A percentile compares a stretch with the other conserved stretches of the same genome.
These are phyloP conservation scores for Ophiosphaerella narmari DNA, from an alignment of 2,329 filamentous ascomycete genomes.

Conservation along the genomic window DNA sequence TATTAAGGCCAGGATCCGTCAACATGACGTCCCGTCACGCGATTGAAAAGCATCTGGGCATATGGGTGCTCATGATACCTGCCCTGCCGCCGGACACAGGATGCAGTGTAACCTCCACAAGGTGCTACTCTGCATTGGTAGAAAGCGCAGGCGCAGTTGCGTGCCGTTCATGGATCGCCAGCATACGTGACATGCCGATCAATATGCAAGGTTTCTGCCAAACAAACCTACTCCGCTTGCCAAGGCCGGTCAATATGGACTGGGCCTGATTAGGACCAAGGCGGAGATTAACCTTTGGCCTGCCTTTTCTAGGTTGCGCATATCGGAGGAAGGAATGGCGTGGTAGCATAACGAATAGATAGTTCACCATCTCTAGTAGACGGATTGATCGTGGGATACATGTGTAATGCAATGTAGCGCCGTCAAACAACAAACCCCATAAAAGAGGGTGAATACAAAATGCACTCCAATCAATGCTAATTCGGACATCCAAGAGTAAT, in stretches of 20 bases:
- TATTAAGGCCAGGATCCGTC: not conserved
- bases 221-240: conserved; percentile 9
- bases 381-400: too few relatives aligned
- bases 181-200: not conserved
- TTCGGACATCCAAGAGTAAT: too few relatives aligned
- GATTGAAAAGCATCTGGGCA: too few relatives aligned
- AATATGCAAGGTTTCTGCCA: conserved; percentile 4
- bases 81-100: not conserved
- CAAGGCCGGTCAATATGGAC: conserved; percentile 7
- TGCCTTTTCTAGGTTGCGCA: too few relatives aligned
- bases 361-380: too few relatives aligned
- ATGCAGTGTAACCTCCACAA: conserved; percentile 7
- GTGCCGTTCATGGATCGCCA: not conserved
- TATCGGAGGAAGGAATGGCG: too few relatives aligned
- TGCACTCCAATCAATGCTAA: too few relatives aligned
- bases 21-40: not conserved
- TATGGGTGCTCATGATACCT: not conserved
- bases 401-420: too few relatives aligned
- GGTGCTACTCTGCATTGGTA: not conserved
- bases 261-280: not conserved
- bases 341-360: too few relatives aligned
- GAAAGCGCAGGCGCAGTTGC: not conserved
- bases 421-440: too few relatives aligned
- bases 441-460: too few relatives aligned
- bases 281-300: too few relatives aligned